These are phyloP conservation scores for Coemansia sp. DNA, from an alignment of 192 early-diverging fungal genomes.

Conservation along the genomic window DNA sequence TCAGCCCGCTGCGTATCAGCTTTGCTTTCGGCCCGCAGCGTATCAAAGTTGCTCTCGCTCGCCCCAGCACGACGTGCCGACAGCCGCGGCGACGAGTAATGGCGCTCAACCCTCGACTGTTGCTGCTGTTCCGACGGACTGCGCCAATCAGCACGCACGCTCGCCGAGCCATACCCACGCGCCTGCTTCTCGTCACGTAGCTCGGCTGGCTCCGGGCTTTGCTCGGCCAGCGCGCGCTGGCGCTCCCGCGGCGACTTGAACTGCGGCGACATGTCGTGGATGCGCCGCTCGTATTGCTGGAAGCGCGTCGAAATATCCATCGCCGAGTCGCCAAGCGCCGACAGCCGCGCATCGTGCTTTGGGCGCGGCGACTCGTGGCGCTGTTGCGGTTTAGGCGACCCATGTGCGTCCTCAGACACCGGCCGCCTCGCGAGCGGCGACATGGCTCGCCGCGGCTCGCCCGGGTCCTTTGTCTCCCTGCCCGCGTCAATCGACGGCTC, in stretches of 20 bases:
- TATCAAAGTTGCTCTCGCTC: conserved; percentile 10
- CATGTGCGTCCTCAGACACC: not conserved
- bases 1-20: no score
- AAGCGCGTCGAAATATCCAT: conserved; percentile 31
- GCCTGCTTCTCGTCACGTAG: not conserved
- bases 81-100: conserved; percentile 24
- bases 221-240: conserved; percentile 8
- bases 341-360: conserved; percentile 8
- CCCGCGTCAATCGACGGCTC: no score
- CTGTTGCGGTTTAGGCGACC: conserved; percentile 6
- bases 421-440: conserved; percentile 6
- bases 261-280: conserved; percentile 24
- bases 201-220: not conserved
- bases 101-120: conserved; percentile 5
- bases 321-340: conserved; percentile 21
- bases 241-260: conserved; percentile 34
- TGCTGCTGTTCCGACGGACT: conserved; percentile 6
- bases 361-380: conserved; percentile 5
- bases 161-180: not conserved
- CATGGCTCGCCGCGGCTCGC: conserved; percentile 12
- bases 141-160: not conserved
- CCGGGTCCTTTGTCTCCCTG: no score
- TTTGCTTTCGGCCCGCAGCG: not conserved
- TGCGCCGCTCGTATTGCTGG: conserved; percentile 37
- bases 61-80: conserved; percentile 14